Conservation (phyloP, 257 asterid genomes). For the Striga asiatica region DNA sequence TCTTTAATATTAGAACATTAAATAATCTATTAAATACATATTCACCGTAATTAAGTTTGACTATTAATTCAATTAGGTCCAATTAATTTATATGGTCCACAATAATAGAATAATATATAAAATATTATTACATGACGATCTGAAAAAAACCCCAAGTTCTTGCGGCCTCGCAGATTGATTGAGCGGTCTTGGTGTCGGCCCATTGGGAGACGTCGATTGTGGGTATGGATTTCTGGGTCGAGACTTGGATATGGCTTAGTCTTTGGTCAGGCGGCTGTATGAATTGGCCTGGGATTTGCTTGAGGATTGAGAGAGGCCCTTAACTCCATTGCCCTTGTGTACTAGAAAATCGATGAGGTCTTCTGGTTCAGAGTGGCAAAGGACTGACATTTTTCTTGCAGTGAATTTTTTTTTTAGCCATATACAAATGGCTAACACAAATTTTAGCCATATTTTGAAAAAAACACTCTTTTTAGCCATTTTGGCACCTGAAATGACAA, state of each 20-base stretch:
- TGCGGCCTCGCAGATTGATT: slow-evolving; percentile 34
- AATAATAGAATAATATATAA: too few species aligned
- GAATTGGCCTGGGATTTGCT: slow-evolving; percentile 25
- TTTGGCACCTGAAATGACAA: too few species aligned
- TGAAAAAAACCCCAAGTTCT: slow-evolving; percentile 39
- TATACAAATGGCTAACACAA: too few species aligned
- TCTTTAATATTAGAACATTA: too few species aligned
- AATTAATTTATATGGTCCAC: too few species aligned
- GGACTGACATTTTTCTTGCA: slow-evolving; percentile 18
- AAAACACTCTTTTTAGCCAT: too few species aligned
- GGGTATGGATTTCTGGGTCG: slow-evolving; percentile 28
- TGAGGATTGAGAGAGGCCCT: slow-evolving; percentile 32
- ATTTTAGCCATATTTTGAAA: too few species aligned
- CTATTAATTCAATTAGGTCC: too few species aligned
- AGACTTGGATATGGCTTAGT: slow-evolving; percentile 15
- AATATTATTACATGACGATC: too few species aligned
- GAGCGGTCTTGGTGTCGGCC: slow-evolving; percentile 21
- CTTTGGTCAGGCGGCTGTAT: slow-evolving; percentile 32
- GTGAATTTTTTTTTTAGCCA: too few species aligned
- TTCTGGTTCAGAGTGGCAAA: slow-evolving; percentile 10
- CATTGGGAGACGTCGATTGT: slow-evolving; percentile 31
- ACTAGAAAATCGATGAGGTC: slow-evolving; percentile 30
- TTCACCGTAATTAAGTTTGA: too few species aligned
- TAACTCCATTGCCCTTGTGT: slow-evolving; percentile 36
- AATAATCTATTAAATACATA: too few species aligned